These are phyloP conservation scores for Entomortierella parvispora DNA, from an alignment of 192 early-diverging fungal species.

Conservation along the genomic window DNA sequence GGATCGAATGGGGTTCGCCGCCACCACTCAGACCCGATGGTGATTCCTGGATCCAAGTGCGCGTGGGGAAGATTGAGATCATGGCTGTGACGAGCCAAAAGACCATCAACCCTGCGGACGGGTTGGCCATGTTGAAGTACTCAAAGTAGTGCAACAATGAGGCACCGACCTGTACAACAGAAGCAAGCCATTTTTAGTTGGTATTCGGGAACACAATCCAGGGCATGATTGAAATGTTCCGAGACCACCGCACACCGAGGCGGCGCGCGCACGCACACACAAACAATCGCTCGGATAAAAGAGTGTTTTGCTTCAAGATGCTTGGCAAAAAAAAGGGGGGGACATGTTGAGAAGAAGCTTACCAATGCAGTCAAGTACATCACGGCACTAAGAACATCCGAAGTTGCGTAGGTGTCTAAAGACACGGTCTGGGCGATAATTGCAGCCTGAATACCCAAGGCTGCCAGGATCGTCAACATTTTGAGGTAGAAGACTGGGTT, in stretches of 20 bases:
- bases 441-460: slow-evolving; percentile 13
- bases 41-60: slow-evolving; percentile 41
- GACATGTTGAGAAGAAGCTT: slow-evolving; percentile 1
- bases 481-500: neutral
- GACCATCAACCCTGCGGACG: slow-evolving; percentile 59
- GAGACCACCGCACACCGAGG: too few relatives aligned
- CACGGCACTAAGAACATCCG: slow-evolving; percentile 8
- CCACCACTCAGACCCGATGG: slow-evolving; percentile 1
- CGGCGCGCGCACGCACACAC: too few relatives aligned
- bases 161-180: too few relatives aligned
- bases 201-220: too few relatives aligned
- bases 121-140: slow-evolving; percentile 31
- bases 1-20: slow-evolving; percentile 6
- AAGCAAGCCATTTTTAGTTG: too few relatives aligned
- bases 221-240: neutral
- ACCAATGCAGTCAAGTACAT: slow-evolving; percentile 3
- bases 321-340: neutral
- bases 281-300: neutral
- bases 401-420: neutral
- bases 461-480: neutral
- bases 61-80: slow-evolving; percentile 36
- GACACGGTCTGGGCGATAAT: neutral
- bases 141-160: slow-evolving; percentile 16
- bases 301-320: too few relatives aligned
- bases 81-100: slow-evolving; percentile 58